phyloP scores from a whole-genome alignment of 176 grass and related monocot species.

The Oryza longistaminata region DNA sequence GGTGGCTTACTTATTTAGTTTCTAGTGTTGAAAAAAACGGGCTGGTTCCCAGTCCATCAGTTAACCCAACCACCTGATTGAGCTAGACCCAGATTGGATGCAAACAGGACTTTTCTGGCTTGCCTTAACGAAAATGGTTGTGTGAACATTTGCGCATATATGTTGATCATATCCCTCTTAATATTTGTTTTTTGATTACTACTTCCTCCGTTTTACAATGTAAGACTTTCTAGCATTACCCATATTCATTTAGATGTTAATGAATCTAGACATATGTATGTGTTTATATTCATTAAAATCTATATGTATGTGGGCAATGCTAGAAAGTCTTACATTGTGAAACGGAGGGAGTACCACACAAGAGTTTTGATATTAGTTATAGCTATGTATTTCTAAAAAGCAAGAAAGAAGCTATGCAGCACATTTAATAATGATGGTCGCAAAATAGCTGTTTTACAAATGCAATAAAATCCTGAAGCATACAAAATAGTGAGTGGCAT shows the following conservation, averaged over 20 bases:
- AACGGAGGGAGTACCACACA: too few species aligned
- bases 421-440: neutral
- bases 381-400: neutral
- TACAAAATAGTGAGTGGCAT: slow-evolving; percentile 30
- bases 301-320: too few species aligned
- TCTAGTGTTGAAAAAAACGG: neutral
- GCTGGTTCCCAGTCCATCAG: neutral
- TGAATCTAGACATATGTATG: too few species aligned
- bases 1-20: neutral
- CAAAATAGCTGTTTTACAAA: neutral
- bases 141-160: neutral
- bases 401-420: neutral
- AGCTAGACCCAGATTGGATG: neutral
- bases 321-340: too few species aligned
- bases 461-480: slow-evolving; percentile 21
- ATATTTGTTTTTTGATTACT: too few species aligned
- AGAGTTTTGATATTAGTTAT: neutral
- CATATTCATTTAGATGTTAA: too few species aligned
- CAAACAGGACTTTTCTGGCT: neutral
- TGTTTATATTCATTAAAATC: too few species aligned
- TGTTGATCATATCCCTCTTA: too few species aligned
- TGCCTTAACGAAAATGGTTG: neutral
- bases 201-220: too few species aligned
- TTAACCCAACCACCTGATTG: neutral
- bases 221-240: too few species aligned